These are phyloP conservation scores for Monosporozyma servazzii DNA, from an alignment of 805 yeast genomes.

Conservation along the genomic window DNA sequence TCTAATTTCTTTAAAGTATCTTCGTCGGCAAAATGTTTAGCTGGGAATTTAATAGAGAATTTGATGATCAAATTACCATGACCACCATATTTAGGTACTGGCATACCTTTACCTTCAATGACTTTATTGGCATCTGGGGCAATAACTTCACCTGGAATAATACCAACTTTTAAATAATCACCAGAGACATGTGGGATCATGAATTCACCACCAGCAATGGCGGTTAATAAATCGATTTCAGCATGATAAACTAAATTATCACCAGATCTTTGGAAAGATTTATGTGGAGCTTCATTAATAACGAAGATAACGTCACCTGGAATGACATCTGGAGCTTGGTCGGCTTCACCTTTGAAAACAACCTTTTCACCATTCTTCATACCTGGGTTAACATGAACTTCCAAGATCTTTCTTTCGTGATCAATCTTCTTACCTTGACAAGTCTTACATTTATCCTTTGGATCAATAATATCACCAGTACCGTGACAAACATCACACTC, in stretches of 20 bases:
- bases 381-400: conserved; percentile 94
- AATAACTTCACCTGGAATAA: conserved; percentile 88
- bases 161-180: conserved; percentile 73
- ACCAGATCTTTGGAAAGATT: conserved; percentile 74
- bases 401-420: conserved; percentile 83
- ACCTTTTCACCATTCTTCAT: conserved; percentile 91
- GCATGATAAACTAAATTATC: conserved; percentile 79
- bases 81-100: conserved; percentile 79
- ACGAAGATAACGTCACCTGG: conserved; percentile 96
- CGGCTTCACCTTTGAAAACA: conserved; percentile 92
- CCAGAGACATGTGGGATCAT: conserved; percentile 85
- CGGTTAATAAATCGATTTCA: conserved; percentile 85
- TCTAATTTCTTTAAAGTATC: conserved; percentile 68
- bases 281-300: conserved; percentile 83
- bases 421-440: conserved; percentile 87
- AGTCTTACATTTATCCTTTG: conserved; percentile 76
- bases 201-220: conserved; percentile 92
- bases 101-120: conserved; percentile 95
- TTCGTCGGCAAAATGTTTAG: conserved; percentile 59
- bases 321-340: conserved; percentile 86
- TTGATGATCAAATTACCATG: conserved; percentile 79
- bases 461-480: conserved; percentile 77
- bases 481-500: conserved; percentile 90
- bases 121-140: conserved; percentile 76
- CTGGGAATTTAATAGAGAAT: conserved; percentile 86